phyloP scores from a whole-genome alignment of 2,329 filamentous ascomycete species.

The Penicillium sp. region DNA sequence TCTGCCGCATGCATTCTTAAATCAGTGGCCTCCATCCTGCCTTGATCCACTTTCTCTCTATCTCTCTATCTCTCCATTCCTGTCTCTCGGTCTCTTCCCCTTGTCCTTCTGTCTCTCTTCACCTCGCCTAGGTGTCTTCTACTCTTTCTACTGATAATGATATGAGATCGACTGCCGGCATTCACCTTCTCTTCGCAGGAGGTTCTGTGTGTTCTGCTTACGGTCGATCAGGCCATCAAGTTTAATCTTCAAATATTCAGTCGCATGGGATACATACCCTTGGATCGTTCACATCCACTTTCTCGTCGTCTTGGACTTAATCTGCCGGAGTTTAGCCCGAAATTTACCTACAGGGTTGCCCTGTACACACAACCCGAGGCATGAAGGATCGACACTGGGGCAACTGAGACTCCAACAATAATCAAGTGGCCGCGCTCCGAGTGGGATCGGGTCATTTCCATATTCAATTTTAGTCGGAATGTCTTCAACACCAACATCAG shows the following conservation, averaged over 20 bases:
- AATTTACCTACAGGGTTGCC: not conserved
- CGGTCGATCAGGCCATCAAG: not conserved
- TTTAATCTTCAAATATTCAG: not conserved
- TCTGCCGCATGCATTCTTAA: constrained; percentile 2
- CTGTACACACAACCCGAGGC: constrained; percentile 6
- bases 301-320: not conserved
- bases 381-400: constrained; percentile 7
- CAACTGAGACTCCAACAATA: constrained; percentile 5
- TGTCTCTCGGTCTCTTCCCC: not conserved
- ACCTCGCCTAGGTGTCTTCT: not conserved
- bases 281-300: not conserved
- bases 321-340: not conserved
- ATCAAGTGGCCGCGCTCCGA: not conserved
- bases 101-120: not conserved
- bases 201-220: constrained; percentile 2
- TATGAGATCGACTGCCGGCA: not conserved
- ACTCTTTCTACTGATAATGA: not conserved
- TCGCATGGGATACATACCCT: not conserved
- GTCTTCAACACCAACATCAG: constrained; percentile 29
- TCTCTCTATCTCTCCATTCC: not conserved
- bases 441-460: not conserved
- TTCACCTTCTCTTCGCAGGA: not conserved
- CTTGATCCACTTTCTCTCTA: not conserved
- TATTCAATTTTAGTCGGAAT: constrained; percentile 19
- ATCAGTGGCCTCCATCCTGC: not conserved